Evolutionary conservation across 495 filamentous ascomycete species (phyloP).

Genomic region (Oleoguttula mirabilis): DNA sequence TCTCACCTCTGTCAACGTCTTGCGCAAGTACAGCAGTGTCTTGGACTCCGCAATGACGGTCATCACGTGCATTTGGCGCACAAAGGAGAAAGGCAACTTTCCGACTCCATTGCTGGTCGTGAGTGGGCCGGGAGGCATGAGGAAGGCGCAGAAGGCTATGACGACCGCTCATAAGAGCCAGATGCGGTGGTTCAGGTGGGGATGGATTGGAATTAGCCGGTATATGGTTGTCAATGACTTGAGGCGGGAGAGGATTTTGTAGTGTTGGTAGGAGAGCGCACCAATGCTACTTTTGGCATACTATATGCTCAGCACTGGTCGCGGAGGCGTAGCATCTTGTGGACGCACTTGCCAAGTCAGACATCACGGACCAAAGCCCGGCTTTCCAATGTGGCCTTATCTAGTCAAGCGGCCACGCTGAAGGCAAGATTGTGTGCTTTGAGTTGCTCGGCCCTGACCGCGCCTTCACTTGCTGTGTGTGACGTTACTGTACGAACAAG

Average conservation of each 20-base stretch:
- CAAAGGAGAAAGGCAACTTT: constrained; percentile 31
- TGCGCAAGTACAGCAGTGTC: constrained; percentile 68
- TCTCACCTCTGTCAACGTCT: constrained; percentile 52
- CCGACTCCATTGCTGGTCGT: constrained; percentile 54
- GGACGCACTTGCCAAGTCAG: no score
- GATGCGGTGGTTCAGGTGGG: constrained; percentile 97
- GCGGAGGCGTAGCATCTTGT: no score
- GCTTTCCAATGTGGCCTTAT: no score
- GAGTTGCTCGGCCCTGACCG: no score
- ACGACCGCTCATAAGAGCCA: constrained; percentile 77
- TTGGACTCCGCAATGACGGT: constrained; percentile 63
- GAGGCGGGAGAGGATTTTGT: constrained; percentile 44
- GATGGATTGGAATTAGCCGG: constrained; percentile 79
- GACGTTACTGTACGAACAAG: no score
- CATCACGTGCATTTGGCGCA: constrained; percentile 26
- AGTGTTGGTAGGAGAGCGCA: no score
- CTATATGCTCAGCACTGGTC: no score
- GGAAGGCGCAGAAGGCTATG: constrained; percentile 75
- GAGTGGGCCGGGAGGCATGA: constrained; percentile 46
- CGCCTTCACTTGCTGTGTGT: no score
- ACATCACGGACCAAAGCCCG: no score
- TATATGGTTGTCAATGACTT: constrained; percentile 97
- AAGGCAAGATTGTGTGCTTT: no score
- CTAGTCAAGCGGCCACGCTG: no score
- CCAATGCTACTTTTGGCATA: no score